Evolutionary conservation across 1,139 yeast genomes (phyloP), one percentile per base, ranked within the genome.

Genomic region (Candida pseudoviswanathii): DNA sequence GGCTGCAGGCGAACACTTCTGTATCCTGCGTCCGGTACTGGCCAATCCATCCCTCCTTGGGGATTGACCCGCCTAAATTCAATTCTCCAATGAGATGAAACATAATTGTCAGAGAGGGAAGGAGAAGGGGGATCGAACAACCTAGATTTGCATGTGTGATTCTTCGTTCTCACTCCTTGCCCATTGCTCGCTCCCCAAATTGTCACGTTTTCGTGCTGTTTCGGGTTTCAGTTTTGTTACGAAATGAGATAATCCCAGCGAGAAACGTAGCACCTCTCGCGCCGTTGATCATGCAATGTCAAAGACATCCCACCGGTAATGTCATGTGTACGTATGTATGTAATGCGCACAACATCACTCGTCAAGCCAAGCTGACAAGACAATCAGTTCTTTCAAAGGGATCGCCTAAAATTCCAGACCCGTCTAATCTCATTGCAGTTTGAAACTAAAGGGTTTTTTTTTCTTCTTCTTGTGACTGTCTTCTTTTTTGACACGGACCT

Each of bases 401-500:
- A 16, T 16, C 16, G 16, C 16, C 16, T 6, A 34, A 34, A 34
- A 34, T 34, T 34, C 38, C 38, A 21, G 29, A 8, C 29, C 21
- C 8, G 11, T 8, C 11, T 4, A 16, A 8, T 24, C 11, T 24
- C 40, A 37, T 37, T 24, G 10, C 29, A 8, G 25, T 2, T 5
- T 37, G 40, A 37, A 37, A 37, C 40, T 37, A 37, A 37, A 37
- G 40, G 40, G 40, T 24, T 37, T 37, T 10, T 30, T 36, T 43
- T n/a, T 21, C 7, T 25, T 29, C 21, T 27, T 43, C 10, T 37
- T 43, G 69, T 82, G 9, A 10, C n/a, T 32, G n/a, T 32, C 6
- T 32, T 10, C 70, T 32, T 10, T 70, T 32, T 16, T 16, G 16
- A 16, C 16, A 16, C 16, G 16, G 16, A 16, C 16, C 16, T 16